Percentiles rank a stretch among this genome's conserved stretches.
These are phyloP conservation scores for Clonostachys byssicola DNA, from an alignment of 2,329 filamentous ascomycete genomes.

Conservation along the genomic window DNA sequence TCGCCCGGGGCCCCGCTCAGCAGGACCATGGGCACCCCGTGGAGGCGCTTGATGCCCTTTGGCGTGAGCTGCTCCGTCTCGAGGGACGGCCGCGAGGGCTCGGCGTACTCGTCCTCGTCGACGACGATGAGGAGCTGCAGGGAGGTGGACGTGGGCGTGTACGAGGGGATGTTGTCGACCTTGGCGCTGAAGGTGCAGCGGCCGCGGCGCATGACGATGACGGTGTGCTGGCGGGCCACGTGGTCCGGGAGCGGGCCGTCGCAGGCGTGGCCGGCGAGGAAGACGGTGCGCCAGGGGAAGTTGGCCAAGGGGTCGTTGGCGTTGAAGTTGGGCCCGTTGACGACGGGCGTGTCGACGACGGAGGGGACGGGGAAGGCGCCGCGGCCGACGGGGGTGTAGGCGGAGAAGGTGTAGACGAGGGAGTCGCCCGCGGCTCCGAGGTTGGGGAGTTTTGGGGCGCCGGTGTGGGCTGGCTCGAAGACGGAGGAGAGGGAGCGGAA, in stretches of 20 bases:
- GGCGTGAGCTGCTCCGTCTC: constrained; percentile 71
- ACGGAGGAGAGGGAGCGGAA: constrained; percentile 42
- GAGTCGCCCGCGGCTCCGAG: constrained; percentile 2
- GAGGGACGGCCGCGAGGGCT: constrained; percentile 59
- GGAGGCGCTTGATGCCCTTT: constrained; percentile 61
- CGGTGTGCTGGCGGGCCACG: constrained; percentile 56
- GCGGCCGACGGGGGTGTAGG: constrained; percentile 45
- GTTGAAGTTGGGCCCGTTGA: constrained; percentile 34
- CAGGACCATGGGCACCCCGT: constrained; percentile 81
- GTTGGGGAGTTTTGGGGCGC: not conserved
- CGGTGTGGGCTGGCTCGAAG: constrained; percentile 20
- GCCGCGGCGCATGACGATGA: constrained; percentile 79
- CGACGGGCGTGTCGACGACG: constrained; percentile 49
- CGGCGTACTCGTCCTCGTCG: constrained; percentile 26
- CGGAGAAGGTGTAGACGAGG: constrained; percentile 41
- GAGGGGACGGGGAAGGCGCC: constrained; percentile 70
- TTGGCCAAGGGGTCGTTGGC: constrained; percentile 26
- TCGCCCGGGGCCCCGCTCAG: constrained; percentile 62
- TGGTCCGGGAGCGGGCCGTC: constrained; percentile 47
- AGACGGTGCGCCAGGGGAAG: constrained; percentile 68
- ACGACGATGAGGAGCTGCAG: constrained; percentile 83
- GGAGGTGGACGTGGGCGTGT: constrained; percentile 52
- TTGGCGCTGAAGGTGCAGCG: constrained; percentile 83
- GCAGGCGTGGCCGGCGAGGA: constrained; percentile 68
- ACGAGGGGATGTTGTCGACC: constrained; percentile 78